Base-by-base conservation (phyloP, 805 yeast species). In the Metschnikowia cerradonensis region DNA sequence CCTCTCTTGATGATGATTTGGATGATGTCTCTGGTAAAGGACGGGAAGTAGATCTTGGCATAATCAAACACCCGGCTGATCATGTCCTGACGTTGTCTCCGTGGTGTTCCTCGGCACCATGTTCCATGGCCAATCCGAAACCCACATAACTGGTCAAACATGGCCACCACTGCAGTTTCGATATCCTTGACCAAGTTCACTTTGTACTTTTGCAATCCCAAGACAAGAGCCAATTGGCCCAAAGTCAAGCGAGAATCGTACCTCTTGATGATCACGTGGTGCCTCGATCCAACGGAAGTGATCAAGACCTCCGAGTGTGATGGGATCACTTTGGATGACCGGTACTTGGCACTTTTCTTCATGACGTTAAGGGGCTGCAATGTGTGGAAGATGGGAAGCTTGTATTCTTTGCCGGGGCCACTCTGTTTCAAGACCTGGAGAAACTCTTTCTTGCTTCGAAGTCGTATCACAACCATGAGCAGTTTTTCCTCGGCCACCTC, bases 1-100 rank as follows among this genome's bases (percentile, higher is more conserved):
- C 94, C 96, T 50, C 96, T 78, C 59, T 92, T 80, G 31, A 90
- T 81, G 15, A 90, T 82, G 0, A 85, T 83, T 60, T 88, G 92
- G 35, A 90, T 67, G 20, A 81, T 71, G 15, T 75, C 76, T 45
- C 71, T 73, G 41, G 77, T 68, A 59, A 85, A 82, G 51, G 75
- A 76, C 5, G 75, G 72, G 60, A 78, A 83, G 40, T 73, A 75
- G 2, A 58, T 59, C 32, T 70, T 71, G 6, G 85, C 81, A 50
- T 76, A 70, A 6, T 60, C 59, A 58, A 76, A 71, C 45, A 90
- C 72, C 46, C 74, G 68, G 23, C 73, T 72, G 23, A 87, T 68
- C 41, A 83, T 67, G 4, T 65, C 58, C 10, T 64, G 64, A 39
- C 96, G 73, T 54, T 79, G 78, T 4, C 66, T 68, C 47, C 74